Evolutionary conservation across 768 basidiomycete genomes (phyloP), one percentile per base, ranked within the genome.

Genomic region (Tricholoma flavovirens): DNA sequence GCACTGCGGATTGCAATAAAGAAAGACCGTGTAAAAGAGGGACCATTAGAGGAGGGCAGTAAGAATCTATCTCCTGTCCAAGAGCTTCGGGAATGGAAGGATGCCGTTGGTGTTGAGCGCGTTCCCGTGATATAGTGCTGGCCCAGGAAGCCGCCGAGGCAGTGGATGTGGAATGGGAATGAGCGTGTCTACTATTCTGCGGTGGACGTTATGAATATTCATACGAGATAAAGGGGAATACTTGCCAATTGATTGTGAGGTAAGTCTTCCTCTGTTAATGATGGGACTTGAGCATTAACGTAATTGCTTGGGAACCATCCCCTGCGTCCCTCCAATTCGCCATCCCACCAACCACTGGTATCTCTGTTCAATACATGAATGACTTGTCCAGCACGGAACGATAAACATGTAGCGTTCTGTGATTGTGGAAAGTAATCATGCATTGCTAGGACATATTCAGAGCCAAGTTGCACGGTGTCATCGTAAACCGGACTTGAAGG

Each of bases 231-330:
- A 30, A 46, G 53, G 22, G n/a, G 12, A 40, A 42, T 36, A 64
- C 73, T 65, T 56, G 85, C 76, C 60, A 77, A 76, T 56, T 72
- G 71, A 43, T 71, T 67, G 56, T 65, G 68, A 52, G 80, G 70
- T 19, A 81, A 72, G 56, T 85, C 80, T 64, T 87, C 85, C 59
- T 73, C 82, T 4, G 77, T 78, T 57, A 86, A 65, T 36, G 82
- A 76, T 51, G 77, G 77, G 51, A 80, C 74, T 60, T 87, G 85
- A 14, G 80, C 73, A 61, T 84, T 87, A 60, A 92, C 90, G 73
- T 97, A 98, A 72, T 98, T 99, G 65, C 92, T 94, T 17, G 97
- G 97, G 71, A 98, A 98, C 97, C 97, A 99, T 11, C 97, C 97
- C 63, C 95, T 76, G 58, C 86, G 74, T 2, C 86, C 89, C 33